These are phyloP conservation scores for Casaregolazyma lundiana DNA, from an alignment of 1,139 yeast species.

Conservation along the genomic window DNA sequence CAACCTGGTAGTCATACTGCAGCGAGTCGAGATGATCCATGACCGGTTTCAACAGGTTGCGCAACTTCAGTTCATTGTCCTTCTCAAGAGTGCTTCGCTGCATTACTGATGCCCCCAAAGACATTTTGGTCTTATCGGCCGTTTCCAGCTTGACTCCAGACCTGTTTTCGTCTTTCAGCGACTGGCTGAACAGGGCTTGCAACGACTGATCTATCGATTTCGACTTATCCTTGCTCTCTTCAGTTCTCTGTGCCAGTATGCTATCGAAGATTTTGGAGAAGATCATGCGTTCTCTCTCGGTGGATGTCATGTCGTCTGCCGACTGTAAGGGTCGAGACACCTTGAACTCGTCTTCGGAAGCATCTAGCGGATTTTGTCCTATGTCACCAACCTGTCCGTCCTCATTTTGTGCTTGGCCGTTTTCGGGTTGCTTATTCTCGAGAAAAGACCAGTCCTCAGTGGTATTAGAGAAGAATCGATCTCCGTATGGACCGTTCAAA, in stretches of 20 bases:
- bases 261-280: conserved; percentile 26
- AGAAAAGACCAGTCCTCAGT: too few species aligned
- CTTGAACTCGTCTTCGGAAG: background rate
- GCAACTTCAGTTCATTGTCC: conserved; percentile 8
- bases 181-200: conserved; percentile 25
- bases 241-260: conserved; percentile 19
- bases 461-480: too few species aligned
- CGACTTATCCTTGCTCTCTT: conserved; percentile 1
- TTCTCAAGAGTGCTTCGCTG: conserved; percentile 10
- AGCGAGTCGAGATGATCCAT: conserved; percentile 25
- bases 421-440: too few species aligned
- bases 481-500: too few species aligned
- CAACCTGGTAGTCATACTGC: conserved; percentile 27
- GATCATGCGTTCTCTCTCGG: conserved; percentile 24
- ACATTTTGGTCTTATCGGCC: conserved; percentile 20
- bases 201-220: conserved; percentile 15
- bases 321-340: conserved; percentile 9
- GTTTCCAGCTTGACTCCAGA: conserved; percentile 20
- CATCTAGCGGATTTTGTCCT: too few species aligned
- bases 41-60: conserved; percentile 18
- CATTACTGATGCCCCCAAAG: conserved; percentile 20
- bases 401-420: too few species aligned
- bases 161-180: conserved; percentile 8
- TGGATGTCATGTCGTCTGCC: conserved; percentile 15
- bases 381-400: too few species aligned